Base-by-base conservation (phyloP, 2,329 filamentous ascomycete genomes). In the Epichloe glyceriae region DNA sequence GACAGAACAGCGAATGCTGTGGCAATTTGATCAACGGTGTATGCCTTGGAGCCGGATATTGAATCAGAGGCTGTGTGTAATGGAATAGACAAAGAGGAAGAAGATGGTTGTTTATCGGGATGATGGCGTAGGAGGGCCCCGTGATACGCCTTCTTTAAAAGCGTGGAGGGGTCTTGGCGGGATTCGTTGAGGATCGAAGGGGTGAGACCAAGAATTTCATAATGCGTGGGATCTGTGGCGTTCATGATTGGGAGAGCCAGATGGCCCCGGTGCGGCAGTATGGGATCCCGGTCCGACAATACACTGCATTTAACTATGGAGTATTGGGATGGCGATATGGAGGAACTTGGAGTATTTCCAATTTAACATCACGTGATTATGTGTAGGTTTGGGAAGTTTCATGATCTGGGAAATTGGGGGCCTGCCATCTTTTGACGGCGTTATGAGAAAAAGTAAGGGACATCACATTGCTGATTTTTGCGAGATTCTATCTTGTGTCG, bases 41-140 rank as follows among this genome's bases (percentile, higher is more conserved):
- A 79, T 22, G 54, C 30, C 50, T 53, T 39, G 54, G 43, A 47
- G 50, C 46, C 4, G 34, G 41, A 34, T 35, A 39, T 15, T 22
- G 46, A n/a, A 11, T 7, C 15, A 8, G 17, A 37, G 30, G 34
- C 5, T 20, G 11, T n/a, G 7, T 7, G 5, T 22, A 7, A 34
- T 14, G 20, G 11, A 30, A 4, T 26, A 50, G 48, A 20, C 49
- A 43, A 26, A 4, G 46, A 53, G 44, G 56, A 46, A 47, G 53
- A 46, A 44, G 53, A 47, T 46, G 41, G 39, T 53, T 62, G 58
- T 59, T 83, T 83, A 67, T 84, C 80, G 2, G 82, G 82, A 64
- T 86, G 82, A 67, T 85, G 74, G 56, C 71, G 74, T 15, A 86
- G 74, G 35, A 86, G 73, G 20, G 82, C 79, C 50, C 77, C 74